Conservation (phyloP, 495 filamentous ascomycete genomes). For the Schizothecium vesticola region DNA sequence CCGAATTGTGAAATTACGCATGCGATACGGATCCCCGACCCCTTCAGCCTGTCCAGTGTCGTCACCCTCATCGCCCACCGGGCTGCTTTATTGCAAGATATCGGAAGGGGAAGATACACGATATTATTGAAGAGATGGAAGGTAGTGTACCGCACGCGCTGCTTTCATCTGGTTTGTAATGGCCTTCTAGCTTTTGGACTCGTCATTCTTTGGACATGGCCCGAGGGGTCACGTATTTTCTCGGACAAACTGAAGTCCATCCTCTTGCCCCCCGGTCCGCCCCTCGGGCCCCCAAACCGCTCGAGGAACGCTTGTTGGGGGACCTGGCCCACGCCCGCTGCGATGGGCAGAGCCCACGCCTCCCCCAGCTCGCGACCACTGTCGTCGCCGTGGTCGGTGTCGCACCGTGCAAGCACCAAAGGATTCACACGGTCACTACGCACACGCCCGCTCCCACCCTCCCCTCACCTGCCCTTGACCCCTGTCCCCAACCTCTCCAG, state of each 20-base stretch:
- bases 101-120: too few species aligned
- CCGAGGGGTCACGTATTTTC: background rate
- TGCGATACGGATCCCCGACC: too few species aligned
- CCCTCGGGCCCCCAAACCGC: background rate
- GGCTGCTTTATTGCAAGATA: too few species aligned
- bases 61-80: too few species aligned
- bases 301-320: background rate
- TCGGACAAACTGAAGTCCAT: background rate
- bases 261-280: background rate
- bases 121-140: too few species aligned
- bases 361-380: conserved; percentile 12
- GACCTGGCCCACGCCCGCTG: conserved; percentile 18
- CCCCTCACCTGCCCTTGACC: conserved; percentile 6
- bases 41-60: too few species aligned
- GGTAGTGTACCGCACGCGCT: background rate
- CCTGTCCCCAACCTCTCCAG: conserved; percentile 27
- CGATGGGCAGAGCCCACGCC: conserved; percentile 21
- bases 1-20: too few species aligned
- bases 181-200: too few species aligned
- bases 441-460: conserved; percentile 15
- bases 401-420: conserved; percentile 6
- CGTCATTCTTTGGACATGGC: background rate
- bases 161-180: too few species aligned
- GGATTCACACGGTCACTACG: conserved; percentile 16
- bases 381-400: conserved; percentile 15